Conservation (phyloP, 345 rosid species). For the Erysimum cheiranthoides region DNA sequence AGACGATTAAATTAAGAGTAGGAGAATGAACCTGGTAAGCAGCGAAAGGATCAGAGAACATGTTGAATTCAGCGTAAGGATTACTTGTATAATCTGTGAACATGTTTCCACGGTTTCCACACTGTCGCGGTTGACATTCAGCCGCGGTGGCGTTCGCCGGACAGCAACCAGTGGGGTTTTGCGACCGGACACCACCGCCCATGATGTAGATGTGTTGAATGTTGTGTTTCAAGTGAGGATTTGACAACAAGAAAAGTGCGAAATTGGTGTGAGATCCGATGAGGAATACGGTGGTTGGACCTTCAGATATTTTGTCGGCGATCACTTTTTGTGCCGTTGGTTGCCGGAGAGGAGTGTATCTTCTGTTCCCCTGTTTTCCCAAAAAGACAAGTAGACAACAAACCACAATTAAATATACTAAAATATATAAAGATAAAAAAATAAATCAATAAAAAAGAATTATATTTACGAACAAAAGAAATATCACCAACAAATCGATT, state of each 20-base stretch:
- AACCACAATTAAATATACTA: neutral
- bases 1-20: neutral
- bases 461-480: too few species aligned
- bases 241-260: conserved; percentile 75
- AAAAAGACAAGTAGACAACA: neutral
- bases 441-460: too few species aligned
- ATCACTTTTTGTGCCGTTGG: conserved; percentile 84
- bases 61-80: conserved; percentile 91
- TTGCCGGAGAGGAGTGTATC: conserved; percentile 74
- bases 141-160: conserved; percentile 51
- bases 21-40: conserved; percentile 68
- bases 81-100: conserved; percentile 70
- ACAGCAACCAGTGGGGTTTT: conserved; percentile 75
- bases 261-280: conserved; percentile 82
- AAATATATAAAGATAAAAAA: too few species aligned
- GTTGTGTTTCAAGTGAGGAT: conserved; percentile 76
- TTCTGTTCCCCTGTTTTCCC: conserved; percentile 73
- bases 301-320: conserved; percentile 66
- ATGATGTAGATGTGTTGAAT: conserved; percentile 75
- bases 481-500: too few species aligned
- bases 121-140: conserved; percentile 62
- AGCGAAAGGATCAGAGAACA: conserved; percentile 87
- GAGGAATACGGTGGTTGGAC: conserved; percentile 63
- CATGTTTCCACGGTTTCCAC: conserved; percentile 76
- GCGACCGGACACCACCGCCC: conserved; percentile 87